phyloP scores from a whole-genome alignment of 2,329 filamentous ascomycete genomes.

The Fusarium denticulatum region DNA sequence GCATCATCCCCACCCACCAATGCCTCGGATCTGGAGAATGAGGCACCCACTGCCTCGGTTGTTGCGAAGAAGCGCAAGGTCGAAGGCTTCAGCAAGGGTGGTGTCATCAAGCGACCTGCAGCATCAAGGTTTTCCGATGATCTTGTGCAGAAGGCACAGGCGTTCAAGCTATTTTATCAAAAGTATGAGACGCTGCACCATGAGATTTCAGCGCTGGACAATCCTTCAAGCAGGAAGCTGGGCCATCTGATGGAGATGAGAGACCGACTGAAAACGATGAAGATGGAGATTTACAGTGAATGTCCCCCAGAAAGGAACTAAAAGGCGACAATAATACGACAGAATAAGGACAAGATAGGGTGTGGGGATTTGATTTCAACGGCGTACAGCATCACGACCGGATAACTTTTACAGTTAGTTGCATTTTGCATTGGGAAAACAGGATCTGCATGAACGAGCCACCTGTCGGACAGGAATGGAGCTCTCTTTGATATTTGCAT shows the following conservation, averaged over 20 bases:
- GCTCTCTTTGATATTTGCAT: constrained; percentile 41
- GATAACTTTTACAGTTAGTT: constrained; percentile 42
- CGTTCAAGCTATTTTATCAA: constrained; percentile 66
- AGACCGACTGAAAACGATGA: constrained; percentile 63
- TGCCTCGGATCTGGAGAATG: constrained; percentile 68
- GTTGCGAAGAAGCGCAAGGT: constrained; percentile 57
- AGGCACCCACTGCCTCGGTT: constrained; percentile 44
- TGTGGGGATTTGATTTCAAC: constrained; percentile 12
- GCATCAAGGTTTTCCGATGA: constrained; percentile 49
- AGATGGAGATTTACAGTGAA: constrained; percentile 66
- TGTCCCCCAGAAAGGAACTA: constrained; percentile 47
- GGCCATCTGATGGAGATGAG: constrained; percentile 64
- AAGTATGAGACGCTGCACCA: constrained; percentile 67
- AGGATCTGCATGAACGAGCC: constrained; percentile 40
- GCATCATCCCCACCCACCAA: constrained; percentile 74
- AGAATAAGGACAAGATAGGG: constrained; percentile 13
- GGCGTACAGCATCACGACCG: constrained; percentile 42
- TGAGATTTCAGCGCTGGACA: constrained; percentile 61
- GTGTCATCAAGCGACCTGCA: constrained; percentile 45
- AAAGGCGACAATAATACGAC: constrained; percentile 29
- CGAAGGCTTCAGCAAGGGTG: constrained; percentile 40
- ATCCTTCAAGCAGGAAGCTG: constrained; percentile 63
- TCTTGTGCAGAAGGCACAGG: constrained; percentile 62
- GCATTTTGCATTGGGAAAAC: constrained; percentile 37
- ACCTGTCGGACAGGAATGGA: constrained; percentile 31